phyloP scores from a whole-genome alignment of 495 filamentous ascomycete genomes.

The Bombardia bombarda region DNA sequence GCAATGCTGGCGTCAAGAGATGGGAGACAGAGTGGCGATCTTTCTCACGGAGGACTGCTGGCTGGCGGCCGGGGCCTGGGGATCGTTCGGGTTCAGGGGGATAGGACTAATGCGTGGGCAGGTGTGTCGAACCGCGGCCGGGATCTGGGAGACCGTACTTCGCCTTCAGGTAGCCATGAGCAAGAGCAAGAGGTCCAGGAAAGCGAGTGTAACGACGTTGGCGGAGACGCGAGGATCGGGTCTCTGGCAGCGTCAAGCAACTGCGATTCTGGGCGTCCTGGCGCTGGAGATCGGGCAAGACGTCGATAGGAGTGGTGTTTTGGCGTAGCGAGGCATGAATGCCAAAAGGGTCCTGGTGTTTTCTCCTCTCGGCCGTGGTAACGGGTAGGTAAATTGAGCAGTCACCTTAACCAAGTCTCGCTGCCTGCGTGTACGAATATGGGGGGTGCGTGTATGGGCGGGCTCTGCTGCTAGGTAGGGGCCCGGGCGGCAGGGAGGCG shows the following conservation, averaged over 20 bases:
- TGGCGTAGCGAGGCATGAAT: constrained; percentile 2
- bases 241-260: neutral
- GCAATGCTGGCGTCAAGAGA: constrained; percentile 1
- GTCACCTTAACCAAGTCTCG: too few species aligned
- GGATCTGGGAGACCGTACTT: too few species aligned
- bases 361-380: neutral
- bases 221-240: neutral
- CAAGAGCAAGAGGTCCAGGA: neutral
- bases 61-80: neutral
- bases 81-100: neutral
- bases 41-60: neutral
- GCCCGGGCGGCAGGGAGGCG: constrained; percentile 4
- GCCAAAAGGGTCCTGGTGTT: neutral
- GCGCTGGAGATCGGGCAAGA: too few species aligned
- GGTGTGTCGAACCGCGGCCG: too few species aligned
- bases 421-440: too few species aligned
- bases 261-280: too few species aligned
- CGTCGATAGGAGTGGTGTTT: neutral
- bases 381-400: constrained; percentile 14
- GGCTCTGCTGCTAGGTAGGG: too few species aligned
- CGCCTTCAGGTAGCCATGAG: too few species aligned
- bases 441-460: too few species aligned
- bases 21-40: neutral
- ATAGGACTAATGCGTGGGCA: too few species aligned
- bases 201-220: neutral